Percentiles rank a stretch among this genome's conserved stretches.
These are phyloP conservation scores for Nemania serpens DNA, from an alignment of 2,329 filamentous ascomycete species.

Conservation along the genomic window DNA sequence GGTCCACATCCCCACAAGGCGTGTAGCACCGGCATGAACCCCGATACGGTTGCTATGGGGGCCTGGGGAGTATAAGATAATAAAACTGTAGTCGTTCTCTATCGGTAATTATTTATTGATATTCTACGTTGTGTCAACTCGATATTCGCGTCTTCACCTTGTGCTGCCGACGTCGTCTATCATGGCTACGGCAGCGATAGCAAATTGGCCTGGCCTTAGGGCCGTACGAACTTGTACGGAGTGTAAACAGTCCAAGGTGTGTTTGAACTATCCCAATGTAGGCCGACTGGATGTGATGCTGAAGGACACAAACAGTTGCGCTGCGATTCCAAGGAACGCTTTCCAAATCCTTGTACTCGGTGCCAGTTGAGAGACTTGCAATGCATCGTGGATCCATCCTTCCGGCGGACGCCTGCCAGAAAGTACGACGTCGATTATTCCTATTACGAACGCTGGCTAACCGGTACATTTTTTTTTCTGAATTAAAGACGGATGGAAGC, in stretches of 20 bases:
- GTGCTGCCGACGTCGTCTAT: neutral
- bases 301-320: slow-evolving; percentile 33
- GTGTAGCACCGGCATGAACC: neutral
- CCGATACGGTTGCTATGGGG: no score
- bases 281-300: slow-evolving; percentile 17
- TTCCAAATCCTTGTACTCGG: slow-evolving; percentile 40
- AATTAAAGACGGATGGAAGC: slow-evolving; percentile 38
- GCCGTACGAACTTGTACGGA: slow-evolving; percentile 41
- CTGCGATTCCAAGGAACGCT: slow-evolving; percentile 41
- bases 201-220: slow-evolving; percentile 36
- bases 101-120: no score
- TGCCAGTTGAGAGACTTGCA: slow-evolving; percentile 37
- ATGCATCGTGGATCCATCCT: slow-evolving; percentile 41
- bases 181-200: slow-evolving; percentile 32
- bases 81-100: no score
- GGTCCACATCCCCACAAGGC: slow-evolving; percentile 1
- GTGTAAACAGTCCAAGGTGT: slow-evolving; percentile 41
- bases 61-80: no score
- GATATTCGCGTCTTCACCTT: neutral
- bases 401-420: slow-evolving; percentile 40
- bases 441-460: neutral
- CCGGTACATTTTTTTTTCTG: neutral
- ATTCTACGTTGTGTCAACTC: neutral
- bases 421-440: slow-evolving; percentile 33
- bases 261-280: slow-evolving; percentile 12